A percentile compares a stretch with the other conserved stretches of the same genome.
phyloP scores from a whole-genome alignment of 371 early-diverging fungal species.

The Nematocida sp. region DNA sequence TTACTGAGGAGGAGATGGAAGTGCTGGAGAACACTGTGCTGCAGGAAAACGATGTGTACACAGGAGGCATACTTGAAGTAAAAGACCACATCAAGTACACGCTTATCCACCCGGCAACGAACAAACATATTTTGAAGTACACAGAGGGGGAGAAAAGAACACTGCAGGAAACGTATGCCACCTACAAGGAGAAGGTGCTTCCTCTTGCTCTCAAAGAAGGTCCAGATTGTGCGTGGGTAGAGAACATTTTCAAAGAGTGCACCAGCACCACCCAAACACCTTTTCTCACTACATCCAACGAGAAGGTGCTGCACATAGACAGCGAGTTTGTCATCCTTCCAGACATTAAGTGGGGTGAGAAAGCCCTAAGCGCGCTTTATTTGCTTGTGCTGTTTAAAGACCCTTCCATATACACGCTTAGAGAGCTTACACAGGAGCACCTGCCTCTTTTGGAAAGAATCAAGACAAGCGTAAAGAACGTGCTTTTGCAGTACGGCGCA shows the following conservation, averaged over 20 bases:
- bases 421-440: constrained; percentile 26
- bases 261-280: not conserved
- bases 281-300: constrained; percentile 12
- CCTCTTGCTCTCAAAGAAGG: constrained; percentile 17
- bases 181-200: constrained; percentile 4
- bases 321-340: constrained; percentile 52
- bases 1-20: not conserved
- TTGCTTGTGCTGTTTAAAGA: constrained; percentile 60
- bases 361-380: constrained; percentile 45
- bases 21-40: not conserved
- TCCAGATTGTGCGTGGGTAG: constrained; percentile 25
- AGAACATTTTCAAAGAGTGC: constrained; percentile 29
- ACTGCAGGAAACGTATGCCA: constrained; percentile 2
- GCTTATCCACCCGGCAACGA: constrained; percentile 40
- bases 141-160: not conserved
- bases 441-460: constrained; percentile 17
- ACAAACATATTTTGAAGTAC: constrained; percentile 26
- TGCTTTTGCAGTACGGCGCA: not conserved
- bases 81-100: constrained; percentile 30
- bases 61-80: constrained; percentile 1
- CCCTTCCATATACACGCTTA: constrained; percentile 23
- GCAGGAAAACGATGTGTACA: constrained; percentile 38
- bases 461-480: not conserved
- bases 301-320: constrained; percentile 52
- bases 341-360: constrained; percentile 61